phyloP scores from a whole-genome alignment of 805 yeast species.

The Candida railenensis region DNA sequence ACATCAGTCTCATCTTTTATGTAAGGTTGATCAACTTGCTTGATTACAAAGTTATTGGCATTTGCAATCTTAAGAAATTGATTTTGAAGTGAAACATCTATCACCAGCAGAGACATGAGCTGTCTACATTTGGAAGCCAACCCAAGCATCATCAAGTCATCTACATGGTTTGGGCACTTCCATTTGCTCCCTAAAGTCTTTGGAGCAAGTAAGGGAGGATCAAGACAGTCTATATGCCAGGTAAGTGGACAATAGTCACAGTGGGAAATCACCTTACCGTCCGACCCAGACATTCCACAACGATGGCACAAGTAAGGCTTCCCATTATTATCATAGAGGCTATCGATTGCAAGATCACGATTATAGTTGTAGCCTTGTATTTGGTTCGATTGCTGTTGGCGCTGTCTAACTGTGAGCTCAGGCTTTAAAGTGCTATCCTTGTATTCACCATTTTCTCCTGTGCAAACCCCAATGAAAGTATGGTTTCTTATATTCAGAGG shows the following conservation, averaged over 20 bases:
- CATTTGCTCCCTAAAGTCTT: conserved; percentile 78
- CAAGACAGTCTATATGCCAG: conserved; percentile 89
- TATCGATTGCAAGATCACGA: conserved; percentile 60
- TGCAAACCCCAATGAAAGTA: conserved; percentile 66
- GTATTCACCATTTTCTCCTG: conserved; percentile 72
- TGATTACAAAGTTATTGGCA: conserved; percentile 29
- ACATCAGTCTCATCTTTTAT: conserved; percentile 15
- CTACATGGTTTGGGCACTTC: conserved; percentile 89
- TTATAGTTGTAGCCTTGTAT: conserved; percentile 37
- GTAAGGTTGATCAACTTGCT: conserved; percentile 34
- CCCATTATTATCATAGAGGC: conserved; percentile 66
- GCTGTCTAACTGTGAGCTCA: conserved; percentile 41
- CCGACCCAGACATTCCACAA: conserved; percentile 71
- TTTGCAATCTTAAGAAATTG: conserved; percentile 32
- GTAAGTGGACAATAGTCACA: conserved; percentile 83
- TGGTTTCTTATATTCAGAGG: conserved; percentile 67
- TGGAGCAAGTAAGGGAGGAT: conserved; percentile 69
- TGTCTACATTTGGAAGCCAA: conserved; percentile 36
- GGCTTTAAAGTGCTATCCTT: conserved; percentile 40
- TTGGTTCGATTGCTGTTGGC: conserved; percentile 27
- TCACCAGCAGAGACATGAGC: conserved; percentile 48
- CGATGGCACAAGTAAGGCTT: conserved; percentile 68
- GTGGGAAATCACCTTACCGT: conserved; percentile 55
- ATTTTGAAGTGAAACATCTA: conserved; percentile 49
- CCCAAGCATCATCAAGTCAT: conserved; percentile 42